These are phyloP conservation scores for Blastomyces silverae DNA, from an alignment of 2,329 filamentous ascomycete species.

Conservation along the genomic window DNA sequence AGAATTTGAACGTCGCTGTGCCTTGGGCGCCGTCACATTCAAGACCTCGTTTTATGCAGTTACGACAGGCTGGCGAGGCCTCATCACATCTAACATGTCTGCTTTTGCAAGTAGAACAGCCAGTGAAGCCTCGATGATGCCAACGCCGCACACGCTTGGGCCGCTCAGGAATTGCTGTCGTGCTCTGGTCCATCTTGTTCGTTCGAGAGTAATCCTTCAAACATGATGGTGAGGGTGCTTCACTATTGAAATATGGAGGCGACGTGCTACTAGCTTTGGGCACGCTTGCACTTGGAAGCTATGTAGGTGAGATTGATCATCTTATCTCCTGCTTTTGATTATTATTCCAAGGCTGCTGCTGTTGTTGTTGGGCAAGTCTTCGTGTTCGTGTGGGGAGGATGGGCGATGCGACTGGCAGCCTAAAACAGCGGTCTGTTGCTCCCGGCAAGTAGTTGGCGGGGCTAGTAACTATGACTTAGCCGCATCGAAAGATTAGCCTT, in stretches of 20 bases:
- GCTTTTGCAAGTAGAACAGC: conserved; percentile 38
- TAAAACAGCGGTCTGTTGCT: conserved; percentile 2
- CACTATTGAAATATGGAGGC: neutral
- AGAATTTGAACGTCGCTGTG: conserved; percentile 36
- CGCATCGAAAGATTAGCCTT: neutral
- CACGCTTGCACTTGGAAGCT: neutral
- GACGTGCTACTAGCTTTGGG: neutral
- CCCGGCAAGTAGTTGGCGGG: neutral
- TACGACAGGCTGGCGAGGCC: conserved; percentile 34
- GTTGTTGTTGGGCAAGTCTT: neutral
- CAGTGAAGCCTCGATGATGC: conserved; percentile 40
- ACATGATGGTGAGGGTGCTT: neutral
- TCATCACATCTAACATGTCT: conserved; percentile 38
- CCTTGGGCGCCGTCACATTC: conserved; percentile 33
- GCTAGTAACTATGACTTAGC: neutral
- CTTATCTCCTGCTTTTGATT: neutral
- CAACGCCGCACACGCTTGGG: conserved; percentile 35
- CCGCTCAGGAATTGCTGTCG: conserved; percentile 20
- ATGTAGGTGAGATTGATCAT: neutral
- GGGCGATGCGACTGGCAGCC: neutral
- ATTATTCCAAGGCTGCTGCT: neutral
- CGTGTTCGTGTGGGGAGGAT: neutral
- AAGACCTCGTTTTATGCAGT: conserved; percentile 33
- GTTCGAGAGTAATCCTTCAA: neutral
- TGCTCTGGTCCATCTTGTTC: neutral